Conservation (phyloP, 306 rosid species). For the Argentina anserina region DNA sequence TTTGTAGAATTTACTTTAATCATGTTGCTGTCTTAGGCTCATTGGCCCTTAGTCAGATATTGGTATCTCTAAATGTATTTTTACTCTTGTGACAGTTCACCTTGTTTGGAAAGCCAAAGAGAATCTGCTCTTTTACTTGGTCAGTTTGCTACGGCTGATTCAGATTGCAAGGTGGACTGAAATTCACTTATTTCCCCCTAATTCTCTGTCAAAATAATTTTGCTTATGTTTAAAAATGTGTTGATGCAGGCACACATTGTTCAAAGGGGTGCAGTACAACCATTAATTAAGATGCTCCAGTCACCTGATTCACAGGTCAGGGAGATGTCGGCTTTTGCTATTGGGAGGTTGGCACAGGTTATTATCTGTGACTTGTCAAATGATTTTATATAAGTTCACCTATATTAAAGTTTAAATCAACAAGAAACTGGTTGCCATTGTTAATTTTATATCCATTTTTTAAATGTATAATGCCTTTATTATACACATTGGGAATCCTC, state of each 20-base stretch:
- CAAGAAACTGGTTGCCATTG: background rate
- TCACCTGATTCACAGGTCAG: slow-evolving; percentile 30
- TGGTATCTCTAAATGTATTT: background rate
- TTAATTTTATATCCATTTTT: background rate
- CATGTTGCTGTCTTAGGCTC: background rate
- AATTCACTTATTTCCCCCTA: background rate
- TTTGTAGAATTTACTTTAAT: background rate
- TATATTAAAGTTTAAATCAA: background rate
- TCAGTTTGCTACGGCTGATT: slow-evolving; percentile 65
- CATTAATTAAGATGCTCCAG: slow-evolving; percentile 31
- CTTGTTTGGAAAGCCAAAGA: slow-evolving; percentile 53
- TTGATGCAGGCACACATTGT: slow-evolving; percentile 44
- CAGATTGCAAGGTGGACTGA: slow-evolving; percentile 58
- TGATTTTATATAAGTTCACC: background rate
- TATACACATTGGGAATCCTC: background rate
- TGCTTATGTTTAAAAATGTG: slow-evolving; percentile 3
- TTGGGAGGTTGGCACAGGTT: slow-evolving; percentile 43
- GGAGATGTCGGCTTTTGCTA: slow-evolving; percentile 41
- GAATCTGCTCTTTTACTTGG: slow-evolving; percentile 75
- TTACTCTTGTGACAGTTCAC: slow-evolving; percentile 37
- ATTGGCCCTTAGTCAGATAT: background rate
- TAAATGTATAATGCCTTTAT: background rate
- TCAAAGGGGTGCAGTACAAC: slow-evolving; percentile 30
- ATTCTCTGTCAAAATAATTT: background rate
- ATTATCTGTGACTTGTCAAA: background rate